Base-by-base conservation (phyloP, 1,284 basidiomycete species). In the Boletus semigastroideus region DNA sequence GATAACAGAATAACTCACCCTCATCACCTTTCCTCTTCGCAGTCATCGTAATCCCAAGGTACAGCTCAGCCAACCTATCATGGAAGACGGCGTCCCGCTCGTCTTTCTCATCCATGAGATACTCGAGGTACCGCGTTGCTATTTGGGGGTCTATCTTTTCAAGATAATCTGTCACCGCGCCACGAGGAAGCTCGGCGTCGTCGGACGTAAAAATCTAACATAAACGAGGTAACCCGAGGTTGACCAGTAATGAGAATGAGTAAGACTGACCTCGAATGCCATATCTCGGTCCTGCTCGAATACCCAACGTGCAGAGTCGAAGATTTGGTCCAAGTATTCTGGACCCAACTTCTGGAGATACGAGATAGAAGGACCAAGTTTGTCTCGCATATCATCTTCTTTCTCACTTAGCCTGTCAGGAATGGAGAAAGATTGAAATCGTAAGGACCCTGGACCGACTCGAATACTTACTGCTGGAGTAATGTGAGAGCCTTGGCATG, bases 201-300 rank as follows among this genome's bases (percentile, higher is more conserved):
- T 98, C 96, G 0, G 94, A 94, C 1, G 88, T 94, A 67, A 99
- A 99, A 46, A 99, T 93, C 88, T 96, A 61, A 0, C 40, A n/a
- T 48, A 42, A 33, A 25, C 48, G 5, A 48, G 38, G 12, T 0
- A n/a, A n/a, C n/a, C n/a, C n/a, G n/a, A n/a, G n/a, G n/a, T n/a
- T n/a, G n/a, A 8, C 10, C 20, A 38, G 47, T n/a, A n/a, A n/a
- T n/a, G n/a, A n/a, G n/a, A n/a, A n/a, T n/a, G n/a, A n/a, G n/a
- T n/a, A n/a, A n/a, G 3, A 59, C 68, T 52, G 62, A 92, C 90
- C 72, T 93, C 80, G 55, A 96, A 86, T 1, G 81, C 93, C 67
- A 87, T 83, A 36, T 83, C 76, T 1, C 77, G 72, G 59, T 94
- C 83, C 38, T 82, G 77, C 37, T 87, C 79, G 52, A 98, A 87